Percentiles rank a stretch among this genome's conserved stretches.
Evolutionary conservation across 1,284 basidiomycete genomes (phyloP).

Genomic region (Vanrija humicola): DNA sequence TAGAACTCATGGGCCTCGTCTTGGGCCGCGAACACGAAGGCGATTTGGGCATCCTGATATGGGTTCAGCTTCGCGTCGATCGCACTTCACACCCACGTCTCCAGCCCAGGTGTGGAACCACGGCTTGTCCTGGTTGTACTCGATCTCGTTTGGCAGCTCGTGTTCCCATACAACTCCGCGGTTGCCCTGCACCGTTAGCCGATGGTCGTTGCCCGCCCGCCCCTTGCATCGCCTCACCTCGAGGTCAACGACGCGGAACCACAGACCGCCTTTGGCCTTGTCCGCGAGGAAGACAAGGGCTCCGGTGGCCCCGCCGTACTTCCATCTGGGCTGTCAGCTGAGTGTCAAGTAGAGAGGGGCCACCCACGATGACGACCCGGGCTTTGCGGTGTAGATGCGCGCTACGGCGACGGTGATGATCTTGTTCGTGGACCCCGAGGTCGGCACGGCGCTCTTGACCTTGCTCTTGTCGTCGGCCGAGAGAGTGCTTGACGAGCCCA

Average conservation of each 20-base stretch:
- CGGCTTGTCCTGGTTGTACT: conserved; percentile 78
- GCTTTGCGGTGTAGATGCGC: conserved; percentile 68
- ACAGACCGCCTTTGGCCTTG: conserved; percentile 58
- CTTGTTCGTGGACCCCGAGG: conserved; percentile 55
- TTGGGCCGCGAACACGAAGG: conserved; percentile 85
- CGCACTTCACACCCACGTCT: conserved; percentile 64
- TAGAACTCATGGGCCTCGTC: conserved; percentile 79
- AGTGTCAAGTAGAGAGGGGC: not conserved
- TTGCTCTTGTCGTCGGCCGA: conserved; percentile 69
- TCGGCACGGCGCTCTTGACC: conserved; percentile 63
- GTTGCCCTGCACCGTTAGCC: conserved; percentile 55
- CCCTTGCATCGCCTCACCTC: conserved; percentile 41
- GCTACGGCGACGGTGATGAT: conserved; percentile 73
- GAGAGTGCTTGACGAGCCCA: conserved; percentile 50
- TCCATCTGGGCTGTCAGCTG: conserved; percentile 58
- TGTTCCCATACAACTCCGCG: conserved; percentile 91
- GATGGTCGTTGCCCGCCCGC: not conserved
- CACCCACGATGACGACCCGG: conserved; percentile 32
- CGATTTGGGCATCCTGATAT: conserved; percentile 54
- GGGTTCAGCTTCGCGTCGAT: not conserved
- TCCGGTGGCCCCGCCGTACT: conserved; percentile 78
- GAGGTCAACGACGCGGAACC: conserved; percentile 76
- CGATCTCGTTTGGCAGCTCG: conserved; percentile 80
- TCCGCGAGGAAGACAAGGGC: conserved; percentile 70
- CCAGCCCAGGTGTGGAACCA: conserved; percentile 93